Conservation (phyloP, 306 rosid genomes). For the Vicia faba region DNA sequence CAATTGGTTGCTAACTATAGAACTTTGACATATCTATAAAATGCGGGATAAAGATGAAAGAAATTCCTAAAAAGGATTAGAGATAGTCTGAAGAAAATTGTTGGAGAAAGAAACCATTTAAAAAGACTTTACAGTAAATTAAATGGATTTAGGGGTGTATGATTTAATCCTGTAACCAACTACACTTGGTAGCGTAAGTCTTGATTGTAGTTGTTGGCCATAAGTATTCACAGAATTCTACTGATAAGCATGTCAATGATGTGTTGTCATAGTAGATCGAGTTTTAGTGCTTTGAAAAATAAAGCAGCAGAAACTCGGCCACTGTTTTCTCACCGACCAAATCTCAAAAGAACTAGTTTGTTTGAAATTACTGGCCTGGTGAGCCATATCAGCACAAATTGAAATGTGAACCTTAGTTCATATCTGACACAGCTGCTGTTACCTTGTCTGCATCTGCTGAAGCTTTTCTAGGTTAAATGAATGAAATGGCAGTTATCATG, state of each 20-base stretch:
- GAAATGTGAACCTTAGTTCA: conserved; percentile 14
- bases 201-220: conserved; percentile 14
- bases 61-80: background rate
- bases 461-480: conserved; percentile 8
- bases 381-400: background rate
- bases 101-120: conserved; percentile 2
- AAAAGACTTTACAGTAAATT: background rate
- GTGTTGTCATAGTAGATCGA: too few relatives aligned
- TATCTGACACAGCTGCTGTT: conserved; percentile 17
- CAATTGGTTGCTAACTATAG: background rate
- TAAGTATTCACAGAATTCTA: conserved; percentile 17
- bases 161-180: conserved; percentile 6
- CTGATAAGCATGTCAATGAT: background rate
- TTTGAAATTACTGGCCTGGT: conserved; percentile 11
- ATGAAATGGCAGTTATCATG: conserved; percentile 4
- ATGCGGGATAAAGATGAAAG: background rate
- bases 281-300: too few relatives aligned
- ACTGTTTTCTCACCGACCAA: background rate
- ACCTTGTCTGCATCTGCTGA: conserved; percentile 11
- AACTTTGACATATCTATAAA: background rate
- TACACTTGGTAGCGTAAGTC: conserved; percentile 2
- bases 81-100: background rate
- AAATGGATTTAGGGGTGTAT: background rate
- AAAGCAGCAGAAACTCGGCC: background rate
- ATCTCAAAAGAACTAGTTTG: background rate